Evolutionary conservation across 495 filamentous ascomycete species (phyloP).

Genomic region (Collariella sp.): DNA sequence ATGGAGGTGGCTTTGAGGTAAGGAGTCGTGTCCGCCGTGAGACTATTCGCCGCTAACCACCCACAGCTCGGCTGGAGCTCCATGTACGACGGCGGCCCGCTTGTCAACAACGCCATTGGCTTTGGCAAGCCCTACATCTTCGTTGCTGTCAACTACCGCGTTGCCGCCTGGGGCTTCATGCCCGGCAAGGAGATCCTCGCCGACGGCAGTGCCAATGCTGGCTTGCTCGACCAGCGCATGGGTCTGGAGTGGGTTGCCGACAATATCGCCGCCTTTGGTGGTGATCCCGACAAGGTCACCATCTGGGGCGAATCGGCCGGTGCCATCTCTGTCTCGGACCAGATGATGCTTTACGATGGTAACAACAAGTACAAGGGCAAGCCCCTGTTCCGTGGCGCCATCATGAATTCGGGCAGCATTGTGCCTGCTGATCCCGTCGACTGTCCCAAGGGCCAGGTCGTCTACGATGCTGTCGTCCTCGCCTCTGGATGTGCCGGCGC

Average conservation of each 20-base stretch:
- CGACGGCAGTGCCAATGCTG: slow-evolving; percentile 55
- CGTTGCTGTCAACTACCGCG: slow-evolving; percentile 56
- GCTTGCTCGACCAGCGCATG: slow-evolving; percentile 58
- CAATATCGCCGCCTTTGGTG: slow-evolving; percentile 62
- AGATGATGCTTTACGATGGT: slow-evolving; percentile 61
- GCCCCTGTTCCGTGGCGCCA: slow-evolving; percentile 59
- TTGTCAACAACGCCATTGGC: slow-evolving; percentile 45
- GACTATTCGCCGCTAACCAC: not conserved
- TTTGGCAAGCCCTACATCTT: slow-evolving; percentile 55
- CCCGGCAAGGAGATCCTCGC: slow-evolving; percentile 53
- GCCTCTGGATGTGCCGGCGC: too few relatives aligned
- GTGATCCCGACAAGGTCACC: slow-evolving; percentile 56
- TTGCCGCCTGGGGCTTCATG: slow-evolving; percentile 54
- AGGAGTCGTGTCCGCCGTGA: not conserved
- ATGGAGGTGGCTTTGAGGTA: slow-evolving; percentile 59
- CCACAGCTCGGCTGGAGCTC: slow-evolving; percentile 39
- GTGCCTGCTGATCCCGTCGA: slow-evolving; percentile 58
- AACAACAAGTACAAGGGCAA: slow-evolving; percentile 61
- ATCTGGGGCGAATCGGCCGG: slow-evolving; percentile 71
- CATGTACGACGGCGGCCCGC: slow-evolving; percentile 49
- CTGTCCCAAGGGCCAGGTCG: slow-evolving; percentile 49
- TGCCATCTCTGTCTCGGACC: slow-evolving; percentile 61
- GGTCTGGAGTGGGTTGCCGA: slow-evolving; percentile 56
- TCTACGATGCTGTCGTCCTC: slow-evolving; percentile 63
- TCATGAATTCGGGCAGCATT: slow-evolving; percentile 64